Evolutionary conservation across 768 basidiomycete genomes (phyloP), one percentile per base, ranked within the genome.

Genomic region (Kwoniella botswanensis): DNA sequence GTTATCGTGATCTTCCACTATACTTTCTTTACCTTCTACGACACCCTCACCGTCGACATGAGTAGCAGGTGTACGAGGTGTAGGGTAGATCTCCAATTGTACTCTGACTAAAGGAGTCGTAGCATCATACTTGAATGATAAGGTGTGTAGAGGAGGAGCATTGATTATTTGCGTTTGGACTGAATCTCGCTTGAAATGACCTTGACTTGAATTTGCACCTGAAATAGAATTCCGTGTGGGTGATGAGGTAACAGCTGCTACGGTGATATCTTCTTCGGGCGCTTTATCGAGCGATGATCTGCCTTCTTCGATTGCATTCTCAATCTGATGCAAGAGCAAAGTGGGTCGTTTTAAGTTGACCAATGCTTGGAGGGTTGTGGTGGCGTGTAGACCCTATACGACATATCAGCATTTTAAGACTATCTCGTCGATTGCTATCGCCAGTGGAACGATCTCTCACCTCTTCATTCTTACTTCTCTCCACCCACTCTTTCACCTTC

Each of bases 291-390:
- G 46, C 35, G 66, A n/a, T 2, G 70, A 52, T 59, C 42, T 17
- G 10, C 63, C 50, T 29, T 68, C 60, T 46, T 68, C 67, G 56
- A 59, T 58, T 10, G 58, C 24, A 21, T 60, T 26, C n/a, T 76
- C 77, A 46, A 83, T 68, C 11, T 80, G 81, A 41, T 79, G 66
- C 3, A 95, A 88, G 13, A 90, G 88, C 43, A 98, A 87, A 1
- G 93, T 90, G 0, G 94, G 94, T 4, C 94, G 89, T 81, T 95
- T 96, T 76, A 97, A 89, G 80, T 97, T 98, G 73, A 97, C 94
- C 43, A 95, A 87, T 0, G 94, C 94, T 84, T 97, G 94, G 0
- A 98, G 86, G 2, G 94, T 96, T 0, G 94, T 98, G 0, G 94
- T 96, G 0, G 94, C 89, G 77, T 93, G 91, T 11, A 90, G 87